phyloP scores from a whole-genome alignment of 2,329 filamentous ascomycete species.

The Coleophoma cylindrospora region DNA sequence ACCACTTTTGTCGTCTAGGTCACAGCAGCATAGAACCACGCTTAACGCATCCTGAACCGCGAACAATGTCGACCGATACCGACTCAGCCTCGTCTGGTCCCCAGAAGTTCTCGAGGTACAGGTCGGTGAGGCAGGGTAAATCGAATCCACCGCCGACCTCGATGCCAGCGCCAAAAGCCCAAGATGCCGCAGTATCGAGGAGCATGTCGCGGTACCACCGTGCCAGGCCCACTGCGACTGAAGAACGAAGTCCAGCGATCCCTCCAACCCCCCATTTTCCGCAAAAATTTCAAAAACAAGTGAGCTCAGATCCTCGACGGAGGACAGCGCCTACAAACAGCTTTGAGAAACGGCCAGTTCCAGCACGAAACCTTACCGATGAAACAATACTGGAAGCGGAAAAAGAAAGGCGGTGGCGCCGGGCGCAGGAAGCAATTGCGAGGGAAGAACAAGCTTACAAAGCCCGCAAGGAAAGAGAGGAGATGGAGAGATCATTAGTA shows the following conservation, averaged over 20 bases:
- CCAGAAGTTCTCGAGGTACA: conserved; percentile 51
- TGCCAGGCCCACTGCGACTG: conserved; percentile 9
- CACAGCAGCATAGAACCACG: conserved; percentile 1
- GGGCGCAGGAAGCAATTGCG: conserved; percentile 11
- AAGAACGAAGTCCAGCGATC: background rate
- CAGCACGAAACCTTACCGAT: background rate
- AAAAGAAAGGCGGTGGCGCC: conserved; percentile 13
- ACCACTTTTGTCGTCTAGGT: background rate
- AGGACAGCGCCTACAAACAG: background rate
- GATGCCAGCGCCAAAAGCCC: conserved; percentile 14
- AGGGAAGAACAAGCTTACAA: conserved; percentile 8
- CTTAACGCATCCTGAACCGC: background rate
- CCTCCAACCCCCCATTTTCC: conserved; percentile 11
- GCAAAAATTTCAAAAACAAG: background rate
- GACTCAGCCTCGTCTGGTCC: conserved; percentile 6
- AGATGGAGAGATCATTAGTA: conserved; percentile 6
- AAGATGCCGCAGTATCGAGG: conserved; percentile 22
- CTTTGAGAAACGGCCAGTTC: background rate
- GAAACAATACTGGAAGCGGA: conserved; percentile 12
- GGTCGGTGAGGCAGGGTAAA: conserved; percentile 44
- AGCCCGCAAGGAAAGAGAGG: conserved; percentile 5
- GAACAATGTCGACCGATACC: conserved; percentile 15
- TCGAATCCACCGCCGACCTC: conserved; percentile 12
- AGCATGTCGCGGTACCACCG: conserved; percentile 33
- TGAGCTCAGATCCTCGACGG: background rate